Base-by-base conservation (phyloP, 176 grass and related monocot species). In the Otatea glauca region DNA sequence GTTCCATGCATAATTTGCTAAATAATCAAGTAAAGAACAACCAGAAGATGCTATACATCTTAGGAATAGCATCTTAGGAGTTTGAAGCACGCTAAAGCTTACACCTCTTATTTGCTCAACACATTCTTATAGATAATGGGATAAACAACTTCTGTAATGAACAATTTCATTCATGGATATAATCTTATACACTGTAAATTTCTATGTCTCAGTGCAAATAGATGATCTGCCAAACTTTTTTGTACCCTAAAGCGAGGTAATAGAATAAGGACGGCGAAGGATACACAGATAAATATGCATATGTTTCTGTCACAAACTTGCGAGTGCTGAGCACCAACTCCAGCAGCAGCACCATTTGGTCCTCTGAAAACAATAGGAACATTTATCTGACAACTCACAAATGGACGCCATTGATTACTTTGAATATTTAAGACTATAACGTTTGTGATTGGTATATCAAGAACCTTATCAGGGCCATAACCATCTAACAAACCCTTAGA, bases 361-460 rank as follows among this genome's bases (percentile, higher is more conserved):
- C 93, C 93, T 84, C 96, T 91, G 74, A 98, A 98, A 90, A 95
- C 96, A 81, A 98, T 98, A 80, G 93, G 93, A n/a, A 8, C 4
- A 15, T 51, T 20, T 74, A 25, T 47, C 18, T 83, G 42, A 51
- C 38, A 53, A 1, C 17, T 69, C 64, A 62, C 25, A 6, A 84
- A 74, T 51, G 44, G 3, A 69, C 9, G 39, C 65, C 62, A 25
- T 15, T 50, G 0, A n/a, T 38, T 43, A 24, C 1, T 78, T 61
- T 44, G 49, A 39, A 48, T 32, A 54, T 54, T 72, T 34, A 44
- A n/a, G 35, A 58, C 17, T 68, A 44, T 32, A 70, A 96, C 96
- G 93, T 99, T 91, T 49, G 96, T 99, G 77, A 99, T 99, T 64
- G 96, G 96, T 61, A 93, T 99, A 66, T 99, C 93, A 18, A 99